Percentiles rank a stretch among this genome's conserved stretches.
These are phyloP conservation scores for Mrakia gelida DNA, from an alignment of 768 basidiomycete genomes.

Conservation along the genomic window DNA sequence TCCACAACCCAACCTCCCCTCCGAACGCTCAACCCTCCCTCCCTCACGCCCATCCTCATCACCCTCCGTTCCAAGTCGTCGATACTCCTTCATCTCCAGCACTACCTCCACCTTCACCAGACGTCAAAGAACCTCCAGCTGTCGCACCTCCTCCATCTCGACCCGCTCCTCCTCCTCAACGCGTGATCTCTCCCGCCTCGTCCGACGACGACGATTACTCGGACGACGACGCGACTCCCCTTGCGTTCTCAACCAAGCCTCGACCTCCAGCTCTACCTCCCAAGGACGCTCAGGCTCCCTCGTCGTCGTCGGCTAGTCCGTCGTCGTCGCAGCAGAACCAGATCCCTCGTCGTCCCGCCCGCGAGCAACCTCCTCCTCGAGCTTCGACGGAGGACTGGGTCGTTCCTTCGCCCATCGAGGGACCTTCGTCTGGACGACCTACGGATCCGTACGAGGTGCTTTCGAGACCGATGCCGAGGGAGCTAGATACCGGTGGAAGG, in stretches of 20 bases:
- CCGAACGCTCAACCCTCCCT: neutral
- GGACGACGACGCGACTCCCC: neutral
- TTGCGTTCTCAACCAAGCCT: neutral
- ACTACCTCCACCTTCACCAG: neutral
- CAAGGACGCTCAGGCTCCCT: neutral
- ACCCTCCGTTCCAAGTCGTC: neutral
- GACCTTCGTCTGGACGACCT: conserved; percentile 3
- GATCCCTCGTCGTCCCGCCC: neutral
- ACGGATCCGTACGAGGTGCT: conserved; percentile 31
- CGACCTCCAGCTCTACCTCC: neutral
- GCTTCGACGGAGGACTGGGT: neutral
- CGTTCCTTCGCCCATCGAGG: neutral
- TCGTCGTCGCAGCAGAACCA: neutral
- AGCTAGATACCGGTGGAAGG: conserved; percentile 9
- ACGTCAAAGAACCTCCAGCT: neutral
- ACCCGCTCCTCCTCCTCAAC: neutral
- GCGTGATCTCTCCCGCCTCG: neutral
- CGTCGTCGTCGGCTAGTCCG: neutral
- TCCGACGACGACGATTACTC: conserved; percentile 6
- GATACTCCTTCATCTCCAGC: neutral
- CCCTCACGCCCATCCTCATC: conserved; percentile 1
- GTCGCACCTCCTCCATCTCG: neutral
- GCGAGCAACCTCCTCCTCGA: neutral
- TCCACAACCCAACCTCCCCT: neutral
- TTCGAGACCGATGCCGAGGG: conserved; percentile 28